These are phyloP conservation scores for Selaginella moellendorffii DNA, from an alignment of 75 land plant species.

Conservation along the genomic window DNA sequence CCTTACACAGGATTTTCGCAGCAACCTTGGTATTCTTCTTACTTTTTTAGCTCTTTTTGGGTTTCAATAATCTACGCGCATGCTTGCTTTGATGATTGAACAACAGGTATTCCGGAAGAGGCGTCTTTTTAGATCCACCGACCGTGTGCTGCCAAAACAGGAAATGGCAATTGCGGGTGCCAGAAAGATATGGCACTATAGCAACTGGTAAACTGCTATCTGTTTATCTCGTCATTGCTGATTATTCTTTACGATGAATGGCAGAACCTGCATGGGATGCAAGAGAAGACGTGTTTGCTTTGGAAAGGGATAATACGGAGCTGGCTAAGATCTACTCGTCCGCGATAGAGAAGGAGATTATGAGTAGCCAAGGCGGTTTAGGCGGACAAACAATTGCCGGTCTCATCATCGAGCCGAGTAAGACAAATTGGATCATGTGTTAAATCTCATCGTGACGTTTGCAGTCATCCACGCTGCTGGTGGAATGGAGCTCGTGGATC, in stretches of 20 bases:
- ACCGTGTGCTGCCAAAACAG: conserved; percentile 32
- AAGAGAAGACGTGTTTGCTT: conserved; percentile 37
- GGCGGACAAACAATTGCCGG: conserved; percentile 37
- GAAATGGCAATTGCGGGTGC: conserved; percentile 48
- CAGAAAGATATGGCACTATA: conserved; percentile 13
- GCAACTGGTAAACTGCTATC: background rate
- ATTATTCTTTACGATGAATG: too few relatives aligned
- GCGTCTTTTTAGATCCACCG: conserved; percentile 75
- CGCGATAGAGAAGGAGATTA: conserved; percentile 37
- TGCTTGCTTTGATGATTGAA: background rate
- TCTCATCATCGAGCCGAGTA: conserved; percentile 81
- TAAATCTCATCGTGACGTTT: background rate
- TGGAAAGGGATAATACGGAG: conserved; percentile 38
- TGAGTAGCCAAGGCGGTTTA: conserved; percentile 40
- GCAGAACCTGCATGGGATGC: too few relatives aligned
- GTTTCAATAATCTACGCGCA: background rate
- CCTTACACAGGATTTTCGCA: conserved; percentile 81
- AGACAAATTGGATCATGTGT: conserved; percentile 1
- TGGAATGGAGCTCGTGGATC: conserved; percentile 91
- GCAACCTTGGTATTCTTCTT: conserved; percentile 69
- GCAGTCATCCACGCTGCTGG: conserved; percentile 88
- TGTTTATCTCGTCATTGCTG: too few relatives aligned
- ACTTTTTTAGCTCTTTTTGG: background rate
- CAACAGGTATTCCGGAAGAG: conserved; percentile 83
- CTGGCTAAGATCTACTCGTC: conserved; percentile 39